A percentile compares a stretch with the other conserved stretches of the same genome.
Evolutionary conservation across 192 early-diverging fungal genomes (phyloP).

Genomic region (Backusella tuberculispora): DNA sequence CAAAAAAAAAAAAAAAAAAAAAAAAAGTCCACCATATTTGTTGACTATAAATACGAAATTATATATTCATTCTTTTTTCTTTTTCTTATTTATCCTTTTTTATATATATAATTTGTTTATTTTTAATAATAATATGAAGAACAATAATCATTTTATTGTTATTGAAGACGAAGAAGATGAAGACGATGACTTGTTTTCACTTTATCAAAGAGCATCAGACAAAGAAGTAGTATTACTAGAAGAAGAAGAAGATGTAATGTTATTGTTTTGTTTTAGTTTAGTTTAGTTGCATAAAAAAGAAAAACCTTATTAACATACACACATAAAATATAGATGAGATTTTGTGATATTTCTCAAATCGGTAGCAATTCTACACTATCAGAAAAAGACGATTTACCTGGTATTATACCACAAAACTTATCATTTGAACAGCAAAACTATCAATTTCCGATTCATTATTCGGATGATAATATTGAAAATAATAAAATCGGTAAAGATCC

Average conservation of each 20-base stretch:
- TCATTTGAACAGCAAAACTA: conserved; percentile 4
- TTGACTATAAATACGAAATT: conserved; percentile 1
- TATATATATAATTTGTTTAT: not conserved
- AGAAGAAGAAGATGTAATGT: too few relatives aligned
- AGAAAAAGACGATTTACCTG: not conserved
- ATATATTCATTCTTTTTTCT: conserved; percentile 5
- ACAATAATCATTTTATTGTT: not conserved
- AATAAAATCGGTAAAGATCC: not conserved
- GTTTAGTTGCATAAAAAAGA: not conserved
- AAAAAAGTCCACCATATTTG: not conserved
- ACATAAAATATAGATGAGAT: too few relatives aligned
- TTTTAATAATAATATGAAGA: not conserved
- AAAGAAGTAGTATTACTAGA: not conserved
- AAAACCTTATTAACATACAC: too few relatives aligned
- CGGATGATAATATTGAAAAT: too few relatives aligned
- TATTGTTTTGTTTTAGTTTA: not conserved
- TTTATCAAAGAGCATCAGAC: not conserved
- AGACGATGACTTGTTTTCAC: not conserved
- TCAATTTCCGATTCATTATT: not conserved
- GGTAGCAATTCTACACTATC: too few relatives aligned
- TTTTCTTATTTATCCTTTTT: not conserved
- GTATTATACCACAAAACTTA: not conserved
- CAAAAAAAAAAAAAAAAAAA: too few relatives aligned
- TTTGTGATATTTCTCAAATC: too few relatives aligned
- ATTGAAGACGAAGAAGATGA: not conserved